Base-by-base conservation (phyloP, 306 rosid species). In the Citrullus colocynthis region DNA sequence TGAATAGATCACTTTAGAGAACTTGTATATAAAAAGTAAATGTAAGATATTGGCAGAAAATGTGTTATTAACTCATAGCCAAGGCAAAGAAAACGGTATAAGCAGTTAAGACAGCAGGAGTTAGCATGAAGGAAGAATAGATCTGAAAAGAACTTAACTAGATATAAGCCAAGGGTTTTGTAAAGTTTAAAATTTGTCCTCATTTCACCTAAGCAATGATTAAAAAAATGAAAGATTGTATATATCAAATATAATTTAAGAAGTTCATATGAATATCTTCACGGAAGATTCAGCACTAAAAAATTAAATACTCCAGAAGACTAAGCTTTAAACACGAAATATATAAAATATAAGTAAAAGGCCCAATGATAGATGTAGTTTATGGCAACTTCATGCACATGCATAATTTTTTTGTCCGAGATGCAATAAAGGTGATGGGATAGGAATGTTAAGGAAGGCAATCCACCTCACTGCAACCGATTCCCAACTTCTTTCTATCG, bases 381-480 rank as follows among this genome's bases (percentile, higher is more conserved):
- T 12, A 71, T 9, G 44, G 78, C 4, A 56, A 56, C 63, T 18
- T 51, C 52, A 75, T 32, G 10, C 20, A 75, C 78, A 48, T 42
- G 58, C 54, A 67, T n/a, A 67, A 7, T 73, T 30, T 73, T 24
- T 45, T 11, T 17, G 12, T 51, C 16, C 28, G 5, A 6, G 56
- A 80, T 70, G 80, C 18, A 75, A 71, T 78, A 36, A 77, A 45
- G 57, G 24, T 7, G 37, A 45, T 16, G 78, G 76, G 77, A 17
- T 41, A 30, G 77, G 52, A 63, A 79, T 44, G 63, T 45, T 74
- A 65, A 80, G 83, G 83, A 81, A 85, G 32, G 73, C 60, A 80
- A 30, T 78, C 84, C 83, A 95, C 99, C 99, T 95, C 96, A 80
- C 99, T 92, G 89, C 97, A 95, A 81, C 99, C 99, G 55, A 91